These are phyloP conservation scores for Phytophthora colocasiae DNA, from an alignment of 352 stramenopile genomes.

Conservation along the genomic window DNA sequence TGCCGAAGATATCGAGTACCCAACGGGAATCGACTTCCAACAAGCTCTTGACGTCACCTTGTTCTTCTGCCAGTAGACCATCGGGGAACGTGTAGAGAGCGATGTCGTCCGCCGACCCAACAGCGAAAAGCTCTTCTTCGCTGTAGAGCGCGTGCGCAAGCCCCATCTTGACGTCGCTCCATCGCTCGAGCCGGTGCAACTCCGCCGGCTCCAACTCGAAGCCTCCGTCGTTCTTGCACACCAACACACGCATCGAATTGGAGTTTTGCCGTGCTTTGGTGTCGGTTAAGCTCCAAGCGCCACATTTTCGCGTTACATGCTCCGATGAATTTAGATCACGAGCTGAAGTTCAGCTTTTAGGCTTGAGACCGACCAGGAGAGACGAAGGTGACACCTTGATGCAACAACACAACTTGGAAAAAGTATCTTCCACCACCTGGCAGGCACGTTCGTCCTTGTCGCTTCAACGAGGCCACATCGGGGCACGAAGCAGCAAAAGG, in stretches of 20 bases:
- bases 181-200: conserved; percentile 30
- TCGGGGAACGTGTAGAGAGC: conserved; percentile 65
- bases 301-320: too few species aligned
- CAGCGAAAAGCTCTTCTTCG: conserved; percentile 76
- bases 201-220: conserved; percentile 73
- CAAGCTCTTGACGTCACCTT: conserved; percentile 28
- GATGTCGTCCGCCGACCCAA: conserved; percentile 61
- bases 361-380: too few species aligned
- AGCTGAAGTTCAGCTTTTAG: too few species aligned
- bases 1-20: conserved; percentile 82
- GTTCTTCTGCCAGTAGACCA: conserved; percentile 38
- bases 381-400: too few species aligned
- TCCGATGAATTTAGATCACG: too few species aligned
- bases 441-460: conserved; percentile 2
- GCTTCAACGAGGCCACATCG: conserved; percentile 6
- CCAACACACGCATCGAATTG: conserved; percentile 54
- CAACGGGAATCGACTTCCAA: conserved; percentile 59
- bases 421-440: conserved; percentile 20
- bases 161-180: conserved; percentile 66
- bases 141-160: conserved; percentile 68
- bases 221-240: conserved; percentile 84
- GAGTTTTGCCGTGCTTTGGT: too few species aligned
- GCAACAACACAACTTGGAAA: conserved; percentile 11
- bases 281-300: too few species aligned
- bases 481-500: conserved; percentile 7